Percentiles rank a stretch among this genome's conserved stretches.
These are phyloP conservation scores for Heliocybe sulcata DNA, from an alignment of 1,284 basidiomycete species.

Conservation along the genomic window DNA sequence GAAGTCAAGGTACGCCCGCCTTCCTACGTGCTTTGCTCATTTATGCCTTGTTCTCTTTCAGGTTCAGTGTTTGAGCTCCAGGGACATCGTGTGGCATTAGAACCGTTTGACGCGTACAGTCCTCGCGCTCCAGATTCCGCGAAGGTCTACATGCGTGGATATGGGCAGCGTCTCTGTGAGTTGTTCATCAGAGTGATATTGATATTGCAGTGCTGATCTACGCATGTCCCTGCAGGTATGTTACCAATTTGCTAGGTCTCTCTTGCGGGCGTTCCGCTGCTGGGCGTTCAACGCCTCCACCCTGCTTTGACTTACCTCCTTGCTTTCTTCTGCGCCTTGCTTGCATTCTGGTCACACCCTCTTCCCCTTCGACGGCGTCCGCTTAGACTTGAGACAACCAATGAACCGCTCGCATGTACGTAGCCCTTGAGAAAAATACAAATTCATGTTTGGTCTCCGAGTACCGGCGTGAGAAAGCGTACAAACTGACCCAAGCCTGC, in stretches of 20 bases:
- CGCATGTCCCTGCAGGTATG: no score
- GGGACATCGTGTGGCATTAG: no score
- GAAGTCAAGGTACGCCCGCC: no score
- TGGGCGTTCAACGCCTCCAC: neutral
- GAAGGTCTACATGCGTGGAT: no score
- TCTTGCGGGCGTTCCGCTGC: neutral
- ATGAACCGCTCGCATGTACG: neutral
- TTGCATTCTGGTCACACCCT: neutral
- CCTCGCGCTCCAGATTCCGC: no score
- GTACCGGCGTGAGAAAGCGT: neutral
- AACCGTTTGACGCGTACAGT: no score
- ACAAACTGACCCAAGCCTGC: neutral
- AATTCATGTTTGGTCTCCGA: neutral
- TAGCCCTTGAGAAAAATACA: neutral
- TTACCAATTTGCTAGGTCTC: neutral
- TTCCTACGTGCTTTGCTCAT: no score
- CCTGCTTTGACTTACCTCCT: neutral
- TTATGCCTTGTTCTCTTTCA: no score
- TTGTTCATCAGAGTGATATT: no score
- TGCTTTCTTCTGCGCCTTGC: neutral
- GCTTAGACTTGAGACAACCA: neutral
- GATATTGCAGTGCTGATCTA: no score
- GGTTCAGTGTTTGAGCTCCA: no score
- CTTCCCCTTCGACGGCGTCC: neutral
- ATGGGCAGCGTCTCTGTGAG: no score